A percentile compares a stretch with the other conserved stretches of the same genome.
Evolutionary conservation across 139 green algal genomes (phyloP).

Genomic region (Chlorella ohadii): DNA sequence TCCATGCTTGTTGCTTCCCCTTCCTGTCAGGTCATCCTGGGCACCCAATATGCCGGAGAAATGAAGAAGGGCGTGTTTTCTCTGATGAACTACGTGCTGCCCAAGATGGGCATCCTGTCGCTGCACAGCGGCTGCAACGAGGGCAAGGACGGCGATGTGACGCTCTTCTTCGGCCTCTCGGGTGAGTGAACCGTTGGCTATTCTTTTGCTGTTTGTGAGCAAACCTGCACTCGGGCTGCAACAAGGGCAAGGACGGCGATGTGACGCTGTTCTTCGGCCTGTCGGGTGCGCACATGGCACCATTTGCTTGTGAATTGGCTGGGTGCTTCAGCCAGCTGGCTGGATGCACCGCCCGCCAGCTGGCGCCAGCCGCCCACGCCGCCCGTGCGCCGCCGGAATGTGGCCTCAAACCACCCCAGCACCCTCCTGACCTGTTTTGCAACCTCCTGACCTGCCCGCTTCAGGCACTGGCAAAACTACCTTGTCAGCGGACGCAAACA

Average conservation of each 20-base stretch:
- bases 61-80: constrained; percentile 69
- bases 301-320: too few species aligned
- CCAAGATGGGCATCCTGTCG: constrained; percentile 6
- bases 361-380: too few species aligned
- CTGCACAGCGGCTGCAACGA: too few species aligned
- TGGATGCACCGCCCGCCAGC: too few species aligned
- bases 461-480: constrained; percentile 85
- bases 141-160: too few species aligned
- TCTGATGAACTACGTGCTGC: constrained; percentile 95
- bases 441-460: background rate
- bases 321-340: too few species aligned
- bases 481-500: constrained; percentile 77
- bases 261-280: constrained; percentile 92
- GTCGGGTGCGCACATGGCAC: constrained; percentile 56
- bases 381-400: too few species aligned
- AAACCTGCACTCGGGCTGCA: constrained; percentile 94
- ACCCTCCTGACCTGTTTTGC: too few species aligned
- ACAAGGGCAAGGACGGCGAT: constrained; percentile 77
- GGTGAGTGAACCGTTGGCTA: too few species aligned
- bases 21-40: constrained; percentile 38
- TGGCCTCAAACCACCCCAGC: too few species aligned
- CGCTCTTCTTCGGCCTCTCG: too few species aligned
- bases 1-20: too few species aligned
- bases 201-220: constrained; percentile 94
- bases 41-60: constrained; percentile 86